Percentiles rank a stretch among this genome's conserved stretches.
These are phyloP conservation scores for Claviceps citrina DNA, from an alignment of 2,329 filamentous ascomycete species.

Conservation along the genomic window DNA sequence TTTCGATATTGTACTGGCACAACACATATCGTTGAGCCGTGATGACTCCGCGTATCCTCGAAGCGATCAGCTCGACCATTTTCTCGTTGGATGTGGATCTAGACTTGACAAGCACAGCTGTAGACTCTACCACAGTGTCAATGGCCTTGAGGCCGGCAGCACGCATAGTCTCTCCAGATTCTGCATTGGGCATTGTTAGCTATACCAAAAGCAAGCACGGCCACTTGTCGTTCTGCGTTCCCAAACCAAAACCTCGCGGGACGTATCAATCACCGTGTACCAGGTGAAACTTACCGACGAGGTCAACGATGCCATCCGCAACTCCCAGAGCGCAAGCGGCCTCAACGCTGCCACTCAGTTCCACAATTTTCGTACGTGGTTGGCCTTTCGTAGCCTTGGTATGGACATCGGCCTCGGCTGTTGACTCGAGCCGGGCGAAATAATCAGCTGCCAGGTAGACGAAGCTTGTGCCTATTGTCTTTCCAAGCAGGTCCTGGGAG, in stretches of 20 bases:
- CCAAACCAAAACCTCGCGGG: no score
- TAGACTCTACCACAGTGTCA: conserved; percentile 78
- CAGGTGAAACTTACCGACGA: conserved; percentile 85
- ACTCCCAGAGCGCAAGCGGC: conserved; percentile 90
- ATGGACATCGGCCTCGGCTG: conserved; percentile 24
- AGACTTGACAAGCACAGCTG: conserved; percentile 84
- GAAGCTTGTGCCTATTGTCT: conserved; percentile 92
- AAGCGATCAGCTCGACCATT: conserved; percentile 70
- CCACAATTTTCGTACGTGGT: conserved; percentile 76
- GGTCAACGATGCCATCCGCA: conserved; percentile 91
- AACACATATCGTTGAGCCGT: conserved; percentile 87
- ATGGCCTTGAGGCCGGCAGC: conserved; percentile 88
- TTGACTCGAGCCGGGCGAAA: conserved; percentile 61
- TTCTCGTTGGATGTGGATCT: conserved; percentile 64
- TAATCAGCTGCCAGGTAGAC: conserved; percentile 70
- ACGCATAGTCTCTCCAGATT: conserved; percentile 97
- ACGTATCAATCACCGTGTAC: no score
- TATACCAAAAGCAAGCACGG: neutral
- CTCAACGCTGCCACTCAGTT: conserved; percentile 91
- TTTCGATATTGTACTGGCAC: conserved; percentile 88
- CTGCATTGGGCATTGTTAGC: conserved; percentile 28
- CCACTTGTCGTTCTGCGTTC: neutral
- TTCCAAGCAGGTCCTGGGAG: conserved; percentile 69
- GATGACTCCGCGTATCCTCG: conserved; percentile 83
- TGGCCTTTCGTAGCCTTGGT: conserved; percentile 28